Evolutionary conservation across 1,284 basidiomycete genomes (phyloP), one percentile per base, ranked within the genome.

Genomic region (Rugiboletus extremiorientalis): DNA sequence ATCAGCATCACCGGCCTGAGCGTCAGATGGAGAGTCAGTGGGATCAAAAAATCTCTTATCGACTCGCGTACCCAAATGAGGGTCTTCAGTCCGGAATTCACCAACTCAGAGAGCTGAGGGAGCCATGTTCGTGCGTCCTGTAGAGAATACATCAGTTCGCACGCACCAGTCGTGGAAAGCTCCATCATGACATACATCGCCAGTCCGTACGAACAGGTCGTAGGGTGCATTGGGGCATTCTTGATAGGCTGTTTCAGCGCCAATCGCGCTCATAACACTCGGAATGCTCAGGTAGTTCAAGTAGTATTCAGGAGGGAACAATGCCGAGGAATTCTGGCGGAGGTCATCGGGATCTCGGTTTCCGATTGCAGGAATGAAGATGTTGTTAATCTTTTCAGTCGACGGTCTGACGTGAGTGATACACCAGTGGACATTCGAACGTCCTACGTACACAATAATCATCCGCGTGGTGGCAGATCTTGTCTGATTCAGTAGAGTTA

Each of bases 1-100:
- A 63, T 87, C 85, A 40, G 83, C 79, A 60, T 87, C 85, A 18
- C 85, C 85, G 41, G 83, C 84, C 84, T 86, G 14, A 42, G 30
- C 2, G 30, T 28, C 15, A n/a, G 36, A 54, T 23, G 22, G 22
- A 33, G 2, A 37, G 37, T 56, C 16, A 58, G 44, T 15, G 27
- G 23, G 15, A 45, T 27, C 6, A 20, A 41, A 6, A 6, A 6
- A 6, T 16, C 2, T 6, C 25, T 41, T 15, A 10, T 23, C 18
- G 8, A 8, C 16, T 37, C 20, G 58, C 77, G 28, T 65, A 84
- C 85, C 85, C 85, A 86, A 43, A 86, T 80, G 11, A 87, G 72
- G 27, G 81, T 77, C 67, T 81, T 84, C 53, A 86, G 65, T n/a
- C 76, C 66, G 23, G 82, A 81, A 63, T 86, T 74, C 1, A 74